A percentile compares a stretch with the other conserved stretches of the same genome.
Conservation (phyloP, 768 basidiomycete species). For the Psilocybe tampanensis region DNA sequence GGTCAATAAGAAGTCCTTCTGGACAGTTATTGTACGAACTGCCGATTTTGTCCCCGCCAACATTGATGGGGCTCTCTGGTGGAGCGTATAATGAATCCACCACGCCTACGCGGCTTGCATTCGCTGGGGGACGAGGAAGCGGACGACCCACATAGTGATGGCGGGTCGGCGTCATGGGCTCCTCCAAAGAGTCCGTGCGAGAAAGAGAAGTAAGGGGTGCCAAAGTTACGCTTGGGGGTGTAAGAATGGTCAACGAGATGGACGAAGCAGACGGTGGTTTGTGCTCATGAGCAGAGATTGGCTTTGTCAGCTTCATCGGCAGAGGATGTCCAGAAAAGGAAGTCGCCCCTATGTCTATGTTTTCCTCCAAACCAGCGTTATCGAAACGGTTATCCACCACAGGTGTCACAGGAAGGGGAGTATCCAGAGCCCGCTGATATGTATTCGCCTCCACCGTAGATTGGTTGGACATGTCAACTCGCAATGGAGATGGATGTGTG, state of each 20-base stretch:
- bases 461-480: conserved; percentile 21
- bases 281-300: conserved; percentile 9
- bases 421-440: conserved; percentile 36
- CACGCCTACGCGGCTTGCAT: conserved; percentile 13
- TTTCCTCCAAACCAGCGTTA: background rate
- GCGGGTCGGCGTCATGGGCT: conserved; percentile 30
- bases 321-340: conserved; percentile 14
- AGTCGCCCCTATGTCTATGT: background rate
- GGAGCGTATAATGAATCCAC: conserved; percentile 39
- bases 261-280: background rate
- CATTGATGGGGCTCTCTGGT: conserved; percentile 21
- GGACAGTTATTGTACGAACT: conserved; percentile 30
- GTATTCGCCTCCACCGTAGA: conserved; percentile 18
- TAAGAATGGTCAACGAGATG: conserved; percentile 3
- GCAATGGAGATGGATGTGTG: conserved; percentile 32
- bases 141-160: conserved; percentile 60
- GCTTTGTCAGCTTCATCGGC: conserved; percentile 14
- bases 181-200: conserved; percentile 15
- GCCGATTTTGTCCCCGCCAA: conserved; percentile 14
- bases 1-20: conserved; percentile 60
- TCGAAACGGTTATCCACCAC: conserved; percentile 24
- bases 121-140: conserved; percentile 47
- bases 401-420: conserved; percentile 42
- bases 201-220: background rate
- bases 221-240: background rate